Evolutionary conservation across 2,329 filamentous ascomycete genomes (phyloP), one percentile per base, ranked within the genome.

Genomic region (Diaporthe caulivora): DNA sequence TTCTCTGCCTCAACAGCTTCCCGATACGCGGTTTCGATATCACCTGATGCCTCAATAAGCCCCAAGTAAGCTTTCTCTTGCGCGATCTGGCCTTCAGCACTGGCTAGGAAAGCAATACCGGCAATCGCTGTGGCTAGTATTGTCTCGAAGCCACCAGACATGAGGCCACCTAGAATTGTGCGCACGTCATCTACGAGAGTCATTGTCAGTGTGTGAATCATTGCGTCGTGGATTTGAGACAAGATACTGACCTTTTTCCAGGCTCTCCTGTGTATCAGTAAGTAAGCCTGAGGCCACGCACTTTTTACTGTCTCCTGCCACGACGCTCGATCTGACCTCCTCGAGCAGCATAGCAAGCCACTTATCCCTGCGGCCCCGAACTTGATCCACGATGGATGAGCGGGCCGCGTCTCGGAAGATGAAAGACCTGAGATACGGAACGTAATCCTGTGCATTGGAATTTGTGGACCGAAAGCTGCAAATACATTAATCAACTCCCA

Each of bases 141-240:
- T 18, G 77, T 78, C 62, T 78, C 77, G 58, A 78, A 78, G 1
- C 77, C 77, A 34, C 77, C 77, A 15, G 77, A 78, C 76, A 78
- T 78, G 29, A 78, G 73, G 24, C 75, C 77, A 44, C 76, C 75
- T 13, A 77, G 72, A 18, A 77, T 77, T 31, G 76, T 77, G 40
- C 72, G 71, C 21, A 77, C 68, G 42, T 77, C 76, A 37, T 70
- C 76, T 77, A 21, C 2, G 1, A 24, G 21, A 17, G 18, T 13
- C 13, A 6, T 9, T 1, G 15, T 55, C 24, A 72, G 49, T 7
- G 67, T 26, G 7, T 26, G 3, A 42, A 24, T 8, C 11, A 10
- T 5, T 2, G 1, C 65, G 4, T 4, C 13, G 2, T 5, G 11
- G 7, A 13, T 13, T 29, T 11, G 6, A 9, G 4, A 2, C 18